Evolutionary conservation across 805 yeast genomes (phyloP).

Genomic region (Wickerhamiella sorbophila): DNA sequence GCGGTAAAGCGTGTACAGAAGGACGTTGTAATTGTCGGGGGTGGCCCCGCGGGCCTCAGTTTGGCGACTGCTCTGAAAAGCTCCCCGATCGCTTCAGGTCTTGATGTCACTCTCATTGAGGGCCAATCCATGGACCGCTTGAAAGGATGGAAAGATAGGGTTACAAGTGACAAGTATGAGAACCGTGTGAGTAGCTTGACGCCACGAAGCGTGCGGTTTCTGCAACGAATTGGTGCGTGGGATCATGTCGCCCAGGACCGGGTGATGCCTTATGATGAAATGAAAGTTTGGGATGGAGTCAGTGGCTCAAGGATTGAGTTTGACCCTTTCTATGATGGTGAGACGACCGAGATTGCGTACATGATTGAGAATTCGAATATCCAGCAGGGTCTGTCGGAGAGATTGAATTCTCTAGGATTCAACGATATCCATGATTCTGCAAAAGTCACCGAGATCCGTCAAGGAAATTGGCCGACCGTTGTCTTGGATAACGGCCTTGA

Average conservation of each 20-base stretch:
- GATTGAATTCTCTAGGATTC: constrained; percentile 33
- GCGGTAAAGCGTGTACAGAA: constrained; percentile 1
- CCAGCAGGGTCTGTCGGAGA: constrained; percentile 53
- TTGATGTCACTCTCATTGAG: constrained; percentile 60
- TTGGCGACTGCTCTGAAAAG: constrained; percentile 62
- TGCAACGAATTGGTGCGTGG: constrained; percentile 67
- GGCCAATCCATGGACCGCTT: constrained; percentile 45
- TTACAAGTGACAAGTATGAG: constrained; percentile 37
- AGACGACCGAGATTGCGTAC: constrained; percentile 37
- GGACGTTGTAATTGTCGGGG: constrained; percentile 85
- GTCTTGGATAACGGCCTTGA: constrained; percentile 48
- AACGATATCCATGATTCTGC: background rate
- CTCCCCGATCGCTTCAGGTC: constrained; percentile 44
- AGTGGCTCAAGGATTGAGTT: constrained; percentile 59
- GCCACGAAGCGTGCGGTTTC: constrained; percentile 56
- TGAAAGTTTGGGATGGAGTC: constrained; percentile 77
- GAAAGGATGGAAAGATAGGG: constrained; percentile 31
- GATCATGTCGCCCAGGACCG: constrained; percentile 52
- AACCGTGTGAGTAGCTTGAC: constrained; percentile 81
- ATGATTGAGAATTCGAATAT: constrained; percentile 84
- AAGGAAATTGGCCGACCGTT: constrained; percentile 54
- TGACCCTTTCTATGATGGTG: constrained; percentile 37
- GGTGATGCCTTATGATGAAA: constrained; percentile 63
- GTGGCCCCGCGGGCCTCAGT: constrained; percentile 94
- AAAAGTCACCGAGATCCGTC: constrained; percentile 1